phyloP scores from a whole-genome alignment of 148 eudicot genomes.

The Vaccinium darrowii region DNA sequence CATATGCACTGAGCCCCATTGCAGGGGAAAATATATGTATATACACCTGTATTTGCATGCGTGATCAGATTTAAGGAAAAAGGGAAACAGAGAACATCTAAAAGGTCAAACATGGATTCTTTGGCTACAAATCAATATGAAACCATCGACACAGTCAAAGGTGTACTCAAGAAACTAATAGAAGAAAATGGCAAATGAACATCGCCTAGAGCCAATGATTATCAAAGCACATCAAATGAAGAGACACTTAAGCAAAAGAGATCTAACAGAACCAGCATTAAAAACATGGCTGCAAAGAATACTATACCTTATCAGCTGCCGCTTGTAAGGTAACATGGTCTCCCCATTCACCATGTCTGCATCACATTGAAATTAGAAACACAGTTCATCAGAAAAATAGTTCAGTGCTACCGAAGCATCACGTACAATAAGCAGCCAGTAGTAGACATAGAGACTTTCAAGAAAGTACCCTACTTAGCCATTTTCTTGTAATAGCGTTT shows the following conservation, averaged over 20 bases:
- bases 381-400: slow-evolving; percentile 2
- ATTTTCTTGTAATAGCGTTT: slow-evolving; percentile 86
- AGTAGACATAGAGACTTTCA: slow-evolving; percentile 2
- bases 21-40: not conserved
- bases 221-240: slow-evolving; percentile 11
- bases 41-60: not conserved
- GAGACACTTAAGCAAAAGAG: not conserved
- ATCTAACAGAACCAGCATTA: not conserved
- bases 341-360: slow-evolving; percentile 92
- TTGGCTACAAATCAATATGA: not conserved
- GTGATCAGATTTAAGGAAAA: not conserved
- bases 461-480: slow-evolving; percentile 58
- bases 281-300: slow-evolving; percentile 3
- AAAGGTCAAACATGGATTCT: not conserved
- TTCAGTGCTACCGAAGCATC: slow-evolving; percentile 3
- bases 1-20: not conserved
- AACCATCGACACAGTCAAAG: not conserved
- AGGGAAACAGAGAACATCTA: not conserved
- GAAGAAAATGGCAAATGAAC: not conserved
- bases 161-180: not conserved
- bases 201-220: not conserved
- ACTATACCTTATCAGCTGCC: slow-evolving; percentile 77
- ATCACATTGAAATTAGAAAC: slow-evolving; percentile 8
- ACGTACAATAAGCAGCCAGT: not conserved
- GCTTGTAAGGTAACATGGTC: slow-evolving; percentile 94